phyloP scores from a whole-genome alignment of 805 yeast species.

The Hanseniaspora guilliermondii region DNA sequence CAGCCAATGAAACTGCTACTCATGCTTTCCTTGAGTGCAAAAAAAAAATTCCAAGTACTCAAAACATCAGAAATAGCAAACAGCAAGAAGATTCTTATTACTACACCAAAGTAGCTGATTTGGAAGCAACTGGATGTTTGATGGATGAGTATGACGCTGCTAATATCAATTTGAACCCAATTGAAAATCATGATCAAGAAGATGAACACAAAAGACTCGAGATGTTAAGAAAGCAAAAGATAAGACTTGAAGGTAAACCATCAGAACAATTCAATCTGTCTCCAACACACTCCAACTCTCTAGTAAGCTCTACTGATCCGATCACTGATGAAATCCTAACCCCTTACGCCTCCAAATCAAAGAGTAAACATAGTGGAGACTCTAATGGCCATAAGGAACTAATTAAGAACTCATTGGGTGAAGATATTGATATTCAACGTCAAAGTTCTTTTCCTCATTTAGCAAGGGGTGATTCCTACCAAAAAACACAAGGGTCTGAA shows the following conservation, averaged over 20 bases:
- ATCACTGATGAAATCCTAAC: slow-evolving; percentile 18
- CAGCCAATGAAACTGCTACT: slow-evolving; percentile 15
- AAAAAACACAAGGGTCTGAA: slow-evolving; percentile 16
- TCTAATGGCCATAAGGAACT: slow-evolving; percentile 9
- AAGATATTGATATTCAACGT: slow-evolving; percentile 19
- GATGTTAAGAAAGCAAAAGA: slow-evolving; percentile 11
- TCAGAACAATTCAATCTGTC: neutral
- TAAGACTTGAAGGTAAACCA: neutral
- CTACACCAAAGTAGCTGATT: slow-evolving; percentile 26
- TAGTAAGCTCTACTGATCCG: slow-evolving; percentile 24
- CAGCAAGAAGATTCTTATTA: slow-evolving; percentile 15
- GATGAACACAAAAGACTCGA: slow-evolving; percentile 15
- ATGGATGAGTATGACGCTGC: slow-evolving; percentile 23
- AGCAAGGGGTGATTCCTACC: slow-evolving; percentile 66
- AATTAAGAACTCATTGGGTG: slow-evolving; percentile 25
- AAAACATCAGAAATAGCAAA: slow-evolving; percentile 13
- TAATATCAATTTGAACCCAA: slow-evolving; percentile 11
- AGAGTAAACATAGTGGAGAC: neutral
- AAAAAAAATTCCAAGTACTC: slow-evolving; percentile 13
- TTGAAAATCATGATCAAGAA: slow-evolving; percentile 16
- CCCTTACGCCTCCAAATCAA: slow-evolving; percentile 10
- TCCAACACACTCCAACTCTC: slow-evolving; percentile 16
- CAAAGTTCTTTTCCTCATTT: slow-evolving; percentile 41
- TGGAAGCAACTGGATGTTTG: slow-evolving; percentile 28
- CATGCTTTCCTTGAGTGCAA: slow-evolving; percentile 17